A percentile compares a stretch with the other conserved stretches of the same genome.
Evolutionary conservation across 306 rosid genomes (phyloP).

Genomic region (Spatholobus suberectus): DNA sequence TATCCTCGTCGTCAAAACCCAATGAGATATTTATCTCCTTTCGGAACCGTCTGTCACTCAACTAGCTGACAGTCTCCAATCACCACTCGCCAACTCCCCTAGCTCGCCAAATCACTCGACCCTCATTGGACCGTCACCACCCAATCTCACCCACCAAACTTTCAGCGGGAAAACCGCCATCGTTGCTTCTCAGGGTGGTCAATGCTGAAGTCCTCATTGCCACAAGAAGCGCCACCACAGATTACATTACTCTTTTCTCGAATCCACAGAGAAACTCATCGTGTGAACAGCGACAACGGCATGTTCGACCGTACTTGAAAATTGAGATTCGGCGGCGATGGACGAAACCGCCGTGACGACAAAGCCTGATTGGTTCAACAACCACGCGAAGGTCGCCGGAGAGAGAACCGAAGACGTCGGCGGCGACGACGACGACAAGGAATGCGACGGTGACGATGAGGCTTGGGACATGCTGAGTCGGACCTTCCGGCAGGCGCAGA

Average conservation of each 20-base stretch:
- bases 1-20: neutral
- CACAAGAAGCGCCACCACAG: neutral
- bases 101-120: neutral
- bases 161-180: neutral
- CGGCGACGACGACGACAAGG: neutral
- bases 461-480: constrained; percentile 37
- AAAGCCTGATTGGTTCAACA: constrained; percentile 19
- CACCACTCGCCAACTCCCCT: neutral
- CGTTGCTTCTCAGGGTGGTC: too few species aligned
- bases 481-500: constrained; percentile 50
- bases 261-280: neutral
- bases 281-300: neutral
- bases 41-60: neutral
- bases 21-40: neutral
- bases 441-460: constrained; percentile 12
- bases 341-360: constrained; percentile 15
- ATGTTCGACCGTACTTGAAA: constrained; percentile 30
- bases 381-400: constrained; percentile 2
- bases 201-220: neutral
- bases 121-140: constrained; percentile 23
- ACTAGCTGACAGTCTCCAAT: constrained; percentile 8
- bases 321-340: neutral
- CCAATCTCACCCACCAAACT: neutral
- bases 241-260: neutral
- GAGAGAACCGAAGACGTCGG: neutral